Evolutionary conservation across 768 basidiomycete species (phyloP).

Genomic region (Mycena capillaripes): DNA sequence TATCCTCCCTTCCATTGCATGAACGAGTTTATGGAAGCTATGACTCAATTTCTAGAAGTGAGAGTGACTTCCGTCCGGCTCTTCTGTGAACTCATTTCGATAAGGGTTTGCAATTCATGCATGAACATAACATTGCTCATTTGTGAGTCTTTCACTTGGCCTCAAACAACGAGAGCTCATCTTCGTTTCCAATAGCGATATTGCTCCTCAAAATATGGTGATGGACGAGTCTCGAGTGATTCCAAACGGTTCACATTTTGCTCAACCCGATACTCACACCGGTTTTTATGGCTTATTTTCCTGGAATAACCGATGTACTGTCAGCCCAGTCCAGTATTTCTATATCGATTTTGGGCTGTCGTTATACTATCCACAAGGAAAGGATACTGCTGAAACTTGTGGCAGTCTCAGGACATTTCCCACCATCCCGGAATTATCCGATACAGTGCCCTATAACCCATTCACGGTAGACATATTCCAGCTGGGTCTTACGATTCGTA

Average conservation of each 20-base stretch:
- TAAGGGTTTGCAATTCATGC: conserved; percentile 33
- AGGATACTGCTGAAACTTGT: background rate
- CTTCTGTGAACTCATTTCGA: background rate
- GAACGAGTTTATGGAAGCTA: conserved; percentile 31
- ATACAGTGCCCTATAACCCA: conserved; percentile 25
- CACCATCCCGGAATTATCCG: conserved; percentile 25
- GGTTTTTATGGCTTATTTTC: conserved; percentile 1
- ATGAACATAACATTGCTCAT: conserved; percentile 26
- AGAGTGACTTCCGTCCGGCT: background rate
- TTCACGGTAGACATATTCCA: conserved; percentile 28
- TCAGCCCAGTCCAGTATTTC: conserved; percentile 25
- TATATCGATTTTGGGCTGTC: conserved; percentile 33
- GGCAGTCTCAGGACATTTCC: conserved; percentile 8
- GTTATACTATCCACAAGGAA: conserved; percentile 10
- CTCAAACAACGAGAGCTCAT: no score
- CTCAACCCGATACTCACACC: background rate
- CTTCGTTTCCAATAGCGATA: conserved; percentile 1
- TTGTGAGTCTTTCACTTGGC: background rate
- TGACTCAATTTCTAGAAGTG: conserved; percentile 31
- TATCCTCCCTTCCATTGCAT: conserved; percentile 30
- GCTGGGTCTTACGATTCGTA: conserved; percentile 17
- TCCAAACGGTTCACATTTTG: conserved; percentile 24
- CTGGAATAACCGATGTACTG: conserved; percentile 16
- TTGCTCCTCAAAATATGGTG: conserved; percentile 26
- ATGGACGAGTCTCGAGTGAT: conserved; percentile 29